Base-by-base conservation (phyloP, 495 filamentous ascomycete species). In the Melanomma pulvis-pyrius region DNA sequence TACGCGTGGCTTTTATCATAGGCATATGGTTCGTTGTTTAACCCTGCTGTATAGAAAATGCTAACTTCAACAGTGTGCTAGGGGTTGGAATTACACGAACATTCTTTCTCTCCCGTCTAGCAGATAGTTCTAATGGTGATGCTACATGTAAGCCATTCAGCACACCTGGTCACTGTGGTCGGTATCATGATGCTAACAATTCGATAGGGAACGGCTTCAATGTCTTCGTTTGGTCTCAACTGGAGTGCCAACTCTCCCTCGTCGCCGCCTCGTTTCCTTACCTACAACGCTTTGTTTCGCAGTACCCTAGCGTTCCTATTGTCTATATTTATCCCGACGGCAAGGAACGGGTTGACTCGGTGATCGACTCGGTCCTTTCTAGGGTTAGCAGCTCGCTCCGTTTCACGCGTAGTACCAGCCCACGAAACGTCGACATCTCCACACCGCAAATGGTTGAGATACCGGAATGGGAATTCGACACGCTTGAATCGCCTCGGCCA, bases 161-260 rank as follows among this genome's bases (percentile, higher is more conserved):
- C 28, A 17, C 1, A 17, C 25, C 4, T 22, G 6, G 6, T 19
- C n/a, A 19, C 11, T 44, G 7, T 39, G 13, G 1, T 21, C 30
- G 7, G 5, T 11, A 8, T 24, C 30, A 2, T 3, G 19, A 11
- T 46, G 12, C 41, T 56, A 30, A 56, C 57, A n/a, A 30, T 17
- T 26, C 29, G n/a, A 39, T 28, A 71, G 69, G 69, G 71, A 66
- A 64, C 21, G 65, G 65, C 13, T 74, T 73, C 59, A 59, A 69
- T 26, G 63, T 72, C 30, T 73, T 73, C 57, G 56, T 67, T 12
- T 68, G 47, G 24, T 63, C 70, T 2, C 62, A 71, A 39, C 48
- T 74, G 2, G 73, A 74, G 54, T 73, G 65, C 36, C 68, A 71
- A 11, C 57, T 74, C 17, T 53, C 68, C 7, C 61, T 74, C 24